Percentiles rank a stretch among this genome's conserved stretches.
phyloP scores from a whole-genome alignment of 2,329 filamentous ascomycete species.

The Xylaria sp. region DNA sequence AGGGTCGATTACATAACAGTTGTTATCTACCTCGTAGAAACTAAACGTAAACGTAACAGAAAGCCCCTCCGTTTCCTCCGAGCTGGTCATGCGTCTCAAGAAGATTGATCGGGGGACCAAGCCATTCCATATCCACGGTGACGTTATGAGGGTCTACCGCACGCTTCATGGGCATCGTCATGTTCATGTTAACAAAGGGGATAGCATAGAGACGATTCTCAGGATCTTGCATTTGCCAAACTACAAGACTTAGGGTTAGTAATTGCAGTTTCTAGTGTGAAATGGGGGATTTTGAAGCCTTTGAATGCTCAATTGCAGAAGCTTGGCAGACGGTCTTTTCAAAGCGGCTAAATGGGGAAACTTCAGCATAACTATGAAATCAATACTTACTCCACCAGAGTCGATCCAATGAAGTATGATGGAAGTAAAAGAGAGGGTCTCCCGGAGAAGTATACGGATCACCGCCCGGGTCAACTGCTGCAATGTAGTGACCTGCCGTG shows the following conservation, averaged over 20 bases:
- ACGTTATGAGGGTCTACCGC: constrained; percentile 38
- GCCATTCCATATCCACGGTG: constrained; percentile 47
- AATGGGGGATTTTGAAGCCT: not conserved
- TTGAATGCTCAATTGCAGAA: not conserved
- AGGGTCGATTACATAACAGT: not conserved
- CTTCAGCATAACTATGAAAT: no score
- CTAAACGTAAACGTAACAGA: constrained; percentile 49
- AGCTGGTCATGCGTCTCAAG: constrained; percentile 48
- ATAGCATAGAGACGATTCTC: constrained; percentile 50
- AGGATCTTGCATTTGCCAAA: constrained; percentile 56
- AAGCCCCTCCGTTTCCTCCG: constrained; percentile 43
- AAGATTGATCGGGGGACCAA: constrained; percentile 46
- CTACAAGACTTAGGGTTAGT: not conserved
- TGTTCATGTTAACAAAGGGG: constrained; percentile 40
- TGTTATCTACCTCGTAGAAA: not conserved
- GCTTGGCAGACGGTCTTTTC: not conserved
- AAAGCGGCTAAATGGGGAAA: no score
- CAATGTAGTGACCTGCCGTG: constrained; percentile 53
- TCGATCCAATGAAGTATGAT: constrained; percentile 54
- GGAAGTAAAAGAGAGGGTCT: constrained; percentile 56
- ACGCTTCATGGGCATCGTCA: constrained; percentile 45
- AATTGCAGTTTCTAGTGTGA: not conserved
- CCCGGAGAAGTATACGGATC: constrained; percentile 53
- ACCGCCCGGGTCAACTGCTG: constrained; percentile 53
- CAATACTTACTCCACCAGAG: constrained; percentile 51